Evolutionary conservation across 2,329 filamentous ascomycete species (phyloP).

Genomic region (Exophiala spinifera): DNA sequence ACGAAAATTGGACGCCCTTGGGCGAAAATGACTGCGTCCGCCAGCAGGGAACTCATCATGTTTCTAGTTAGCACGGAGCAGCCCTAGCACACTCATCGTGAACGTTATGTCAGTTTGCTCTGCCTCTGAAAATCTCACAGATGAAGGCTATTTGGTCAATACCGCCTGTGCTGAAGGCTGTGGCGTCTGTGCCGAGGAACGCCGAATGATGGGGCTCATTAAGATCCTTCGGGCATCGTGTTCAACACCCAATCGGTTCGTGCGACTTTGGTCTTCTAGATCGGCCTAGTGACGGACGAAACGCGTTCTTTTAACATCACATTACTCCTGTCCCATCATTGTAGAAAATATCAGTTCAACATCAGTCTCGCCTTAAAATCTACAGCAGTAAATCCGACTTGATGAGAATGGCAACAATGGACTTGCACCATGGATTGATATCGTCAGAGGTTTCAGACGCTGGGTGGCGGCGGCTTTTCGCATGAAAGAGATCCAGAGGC

Average conservation of each 20-base stretch:
- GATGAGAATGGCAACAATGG: no score
- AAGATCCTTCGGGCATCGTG: no score
- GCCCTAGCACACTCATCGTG: not conserved
- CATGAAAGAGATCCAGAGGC: not conserved
- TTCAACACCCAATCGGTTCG: not conserved
- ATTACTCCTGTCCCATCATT: no score
- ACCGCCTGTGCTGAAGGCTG: no score
- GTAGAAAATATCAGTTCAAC: no score
- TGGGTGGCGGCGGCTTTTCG: not conserved
- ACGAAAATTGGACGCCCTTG: constrained; percentile 12
- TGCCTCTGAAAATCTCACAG: not conserved
- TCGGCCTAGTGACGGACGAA: not conserved
- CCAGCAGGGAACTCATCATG: not conserved
- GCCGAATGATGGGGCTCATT: no score
- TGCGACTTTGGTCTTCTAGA: not conserved
- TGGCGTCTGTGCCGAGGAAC: no score
- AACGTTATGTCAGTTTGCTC: not conserved
- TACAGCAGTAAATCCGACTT: no score
- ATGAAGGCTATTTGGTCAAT: not conserved
- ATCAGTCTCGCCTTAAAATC: no score
- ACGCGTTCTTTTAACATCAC: no score
- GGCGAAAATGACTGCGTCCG: not conserved
- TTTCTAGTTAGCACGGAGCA: not conserved
- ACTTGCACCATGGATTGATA: not conserved
- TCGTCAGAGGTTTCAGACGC: not conserved